A percentile compares a stretch with the other conserved stretches of the same genome.
Evolutionary conservation across 306 rosid genomes (phyloP).

Genomic region (Corylus avellana): DNA sequence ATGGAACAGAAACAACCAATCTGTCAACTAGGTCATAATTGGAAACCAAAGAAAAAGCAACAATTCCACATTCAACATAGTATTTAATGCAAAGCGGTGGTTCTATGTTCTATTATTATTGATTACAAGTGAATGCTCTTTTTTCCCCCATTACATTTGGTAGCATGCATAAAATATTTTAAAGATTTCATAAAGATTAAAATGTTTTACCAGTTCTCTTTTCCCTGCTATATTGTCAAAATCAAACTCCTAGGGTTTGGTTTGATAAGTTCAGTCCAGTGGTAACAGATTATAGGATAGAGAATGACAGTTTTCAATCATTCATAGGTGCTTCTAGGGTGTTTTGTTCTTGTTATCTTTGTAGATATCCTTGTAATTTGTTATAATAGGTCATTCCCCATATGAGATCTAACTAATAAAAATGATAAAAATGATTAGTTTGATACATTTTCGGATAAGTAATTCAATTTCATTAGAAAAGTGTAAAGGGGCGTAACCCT

Average conservation of each 20-base stretch:
- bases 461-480: too few relatives aligned
- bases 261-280: background rate
- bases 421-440: too few relatives aligned
- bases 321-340: background rate
- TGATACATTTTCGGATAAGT: too few relatives aligned
- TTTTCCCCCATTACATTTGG: background rate
- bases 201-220: background rate
- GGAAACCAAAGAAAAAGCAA: background rate
- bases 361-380: background rate
- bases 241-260: background rate
- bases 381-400: too few relatives aligned
- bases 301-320: background rate
- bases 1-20: constrained; percentile 27
- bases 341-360: background rate
- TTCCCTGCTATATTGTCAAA: background rate
- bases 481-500: too few relatives aligned
- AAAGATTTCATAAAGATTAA: constrained; percentile 10
- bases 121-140: background rate
- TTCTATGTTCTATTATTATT: background rate
- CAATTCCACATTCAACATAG: constrained; percentile 2
- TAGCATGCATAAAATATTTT: constrained; percentile 14
- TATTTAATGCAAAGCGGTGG: background rate
- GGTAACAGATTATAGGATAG: background rate
- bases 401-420: too few relatives aligned
- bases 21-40: constrained; percentile 14